A percentile compares a stretch with the other conserved stretches of the same genome.
Conservation (phyloP, 495 filamentous ascomycete genomes). For the Daldinia grandis region DNA sequence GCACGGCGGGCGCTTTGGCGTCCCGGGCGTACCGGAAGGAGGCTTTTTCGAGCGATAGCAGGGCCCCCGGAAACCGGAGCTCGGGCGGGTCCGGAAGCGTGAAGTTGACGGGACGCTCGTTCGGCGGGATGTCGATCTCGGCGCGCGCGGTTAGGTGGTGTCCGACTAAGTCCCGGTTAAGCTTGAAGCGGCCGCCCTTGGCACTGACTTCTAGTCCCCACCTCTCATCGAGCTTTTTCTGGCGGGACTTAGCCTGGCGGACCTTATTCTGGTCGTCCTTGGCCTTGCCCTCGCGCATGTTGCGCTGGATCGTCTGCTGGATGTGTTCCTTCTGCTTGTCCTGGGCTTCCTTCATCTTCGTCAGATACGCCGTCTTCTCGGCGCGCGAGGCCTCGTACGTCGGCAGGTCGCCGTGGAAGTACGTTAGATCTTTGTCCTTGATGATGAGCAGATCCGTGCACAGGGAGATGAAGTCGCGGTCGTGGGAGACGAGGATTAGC, state of each 20-base stretch:
- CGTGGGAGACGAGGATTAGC: conserved; percentile 80
- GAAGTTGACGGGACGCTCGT: conserved; percentile 68
- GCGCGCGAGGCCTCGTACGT: conserved; percentile 72
- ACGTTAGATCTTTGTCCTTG: conserved; percentile 69
- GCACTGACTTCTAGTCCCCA: conserved; percentile 76
- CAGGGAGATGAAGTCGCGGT: conserved; percentile 75
- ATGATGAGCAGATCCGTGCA: conserved; percentile 81
- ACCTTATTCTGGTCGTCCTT: conserved; percentile 82
- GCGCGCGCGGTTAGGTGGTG: conserved; percentile 63
- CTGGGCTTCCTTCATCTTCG: conserved; percentile 80
- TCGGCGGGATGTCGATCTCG: conserved; percentile 74
- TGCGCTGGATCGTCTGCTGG: conserved; percentile 75
- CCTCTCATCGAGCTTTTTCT: conserved; percentile 82
- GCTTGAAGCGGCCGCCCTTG: conserved; percentile 77
- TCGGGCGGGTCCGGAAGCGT: conserved; percentile 67
- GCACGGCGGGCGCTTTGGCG: conserved; percentile 19
- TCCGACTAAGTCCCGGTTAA: conserved; percentile 74
- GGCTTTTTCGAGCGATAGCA: conserved; percentile 73
- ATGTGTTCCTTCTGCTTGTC: conserved; percentile 80
- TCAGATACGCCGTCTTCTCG: conserved; percentile 69
- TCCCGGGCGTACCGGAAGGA: conserved; percentile 61
- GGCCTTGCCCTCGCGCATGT: conserved; percentile 71
- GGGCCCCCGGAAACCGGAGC: conserved; percentile 75
- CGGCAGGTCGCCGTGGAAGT: conserved; percentile 75
- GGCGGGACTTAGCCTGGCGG: conserved; percentile 76